Conservation (phyloP, 441 rosid species). For the Gossypium lobatum region DNA sequence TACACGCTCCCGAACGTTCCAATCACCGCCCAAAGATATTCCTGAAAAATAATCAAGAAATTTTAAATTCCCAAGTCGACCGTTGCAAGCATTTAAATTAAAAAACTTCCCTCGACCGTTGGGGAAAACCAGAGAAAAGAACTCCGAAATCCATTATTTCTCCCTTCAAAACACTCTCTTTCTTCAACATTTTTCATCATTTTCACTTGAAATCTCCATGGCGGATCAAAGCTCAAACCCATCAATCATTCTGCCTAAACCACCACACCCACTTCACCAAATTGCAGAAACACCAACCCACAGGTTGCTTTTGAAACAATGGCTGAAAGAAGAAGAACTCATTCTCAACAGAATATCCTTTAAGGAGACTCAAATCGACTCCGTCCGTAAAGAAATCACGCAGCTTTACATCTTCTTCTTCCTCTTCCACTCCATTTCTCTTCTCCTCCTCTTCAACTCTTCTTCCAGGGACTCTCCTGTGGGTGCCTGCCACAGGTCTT, state of each 20-base stretch:
- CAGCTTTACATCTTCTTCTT: constrained; percentile 77
- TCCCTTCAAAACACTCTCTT: background rate
- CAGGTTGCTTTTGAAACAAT: constrained; percentile 86
- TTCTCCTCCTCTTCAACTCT: constrained; percentile 68
- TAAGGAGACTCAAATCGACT: constrained; percentile 78
- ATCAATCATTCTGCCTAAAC: constrained; percentile 49
- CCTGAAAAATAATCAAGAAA: background rate
- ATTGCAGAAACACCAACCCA: constrained; percentile 87
- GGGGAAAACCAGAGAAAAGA: background rate
- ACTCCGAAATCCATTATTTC: background rate
- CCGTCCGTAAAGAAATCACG: constrained; percentile 50
- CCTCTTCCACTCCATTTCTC: constrained; percentile 73
- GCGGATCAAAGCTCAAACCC: constrained; percentile 27
- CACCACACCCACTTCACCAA: constrained; percentile 74
- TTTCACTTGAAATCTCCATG: background rate
- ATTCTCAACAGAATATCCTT: constrained; percentile 58
- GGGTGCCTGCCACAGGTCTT: constrained; percentile 44
- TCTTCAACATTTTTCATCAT: background rate
- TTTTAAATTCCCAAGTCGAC: constrained; percentile 7
- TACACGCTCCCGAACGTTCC: background rate
- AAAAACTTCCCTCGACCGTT: background rate
- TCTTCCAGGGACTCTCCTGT: constrained; percentile 17
- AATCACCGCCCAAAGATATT: background rate
- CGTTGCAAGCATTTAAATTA: background rate
- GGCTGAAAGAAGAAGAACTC: constrained; percentile 88